phyloP scores from a whole-genome alignment of 208 protist genomes.

The Leishmania martiniquensis region DNA sequence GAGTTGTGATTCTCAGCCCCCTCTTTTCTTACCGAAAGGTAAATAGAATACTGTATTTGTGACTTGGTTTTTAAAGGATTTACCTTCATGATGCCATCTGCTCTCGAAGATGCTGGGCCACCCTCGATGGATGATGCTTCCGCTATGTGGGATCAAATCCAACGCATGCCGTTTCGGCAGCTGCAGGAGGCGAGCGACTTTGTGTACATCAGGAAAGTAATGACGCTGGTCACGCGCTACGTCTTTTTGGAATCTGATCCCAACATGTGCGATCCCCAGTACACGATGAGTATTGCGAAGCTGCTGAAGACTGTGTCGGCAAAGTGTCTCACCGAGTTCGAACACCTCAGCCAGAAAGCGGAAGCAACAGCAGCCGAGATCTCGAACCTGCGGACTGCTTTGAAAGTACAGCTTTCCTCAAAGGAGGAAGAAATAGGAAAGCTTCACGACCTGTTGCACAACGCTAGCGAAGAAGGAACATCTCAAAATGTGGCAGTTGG shows the following conservation, averaged over 20 bases:
- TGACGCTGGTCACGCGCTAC: conserved; percentile 55
- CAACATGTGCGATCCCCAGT: conserved; percentile 65
- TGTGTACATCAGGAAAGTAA: conserved; percentile 65
- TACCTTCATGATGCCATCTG: neutral
- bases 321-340: conserved; percentile 44
- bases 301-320: conserved; percentile 64
- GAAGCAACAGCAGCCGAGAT: conserved; percentile 18
- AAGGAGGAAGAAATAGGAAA: conserved; percentile 29
- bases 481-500: conserved; percentile 6
- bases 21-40: neutral
- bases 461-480: neutral
- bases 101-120: neutral
- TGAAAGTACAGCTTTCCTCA: conserved; percentile 20
- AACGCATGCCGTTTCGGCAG: conserved; percentile 76
- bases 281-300: conserved; percentile 50
- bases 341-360: conserved; percentile 24
- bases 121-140: neutral
- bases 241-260: conserved; percentile 54
- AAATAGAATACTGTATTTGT: neutral
- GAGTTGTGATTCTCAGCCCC: too few relatives aligned
- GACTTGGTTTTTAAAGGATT: neutral
- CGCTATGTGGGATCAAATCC: conserved; percentile 72
- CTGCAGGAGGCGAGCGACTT: conserved; percentile 55
- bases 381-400: conserved; percentile 17
- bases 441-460: conserved; percentile 11